Base-by-base conservation (phyloP, 352 stramenopile species). In the Plasmopara viticola region DNA sequence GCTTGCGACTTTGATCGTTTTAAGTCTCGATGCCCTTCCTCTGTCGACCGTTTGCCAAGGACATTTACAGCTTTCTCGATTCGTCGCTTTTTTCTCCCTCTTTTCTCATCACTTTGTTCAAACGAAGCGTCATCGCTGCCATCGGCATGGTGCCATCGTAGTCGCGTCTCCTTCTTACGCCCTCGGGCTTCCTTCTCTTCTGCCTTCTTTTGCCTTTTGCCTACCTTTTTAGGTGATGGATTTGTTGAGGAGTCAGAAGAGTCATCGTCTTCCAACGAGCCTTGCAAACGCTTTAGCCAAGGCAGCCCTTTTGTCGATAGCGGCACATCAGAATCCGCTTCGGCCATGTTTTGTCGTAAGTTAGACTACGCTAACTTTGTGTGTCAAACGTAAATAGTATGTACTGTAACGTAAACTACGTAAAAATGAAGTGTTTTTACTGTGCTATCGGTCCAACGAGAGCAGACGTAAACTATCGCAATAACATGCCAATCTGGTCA, bases 211-310 rank as follows among this genome's bases (percentile, higher is more conserved):
- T 13, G 4, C 15, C 15, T 49, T 2, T 41, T 49, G 3, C 30
- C 29, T 10, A 20, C 25, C 50, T 60, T 54, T 42, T 41, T 30
- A 2, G 46, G 39, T 10, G 34, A 41, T 17, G 10, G 14, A 30
- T 51, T 48, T 9, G 48, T 37, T 15, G 56, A 53, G 6, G 55
- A 61, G 40, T 69, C 61, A 1, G 61, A 62, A 14, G 56, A 65
- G 20, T 68, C 56, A n/a, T 69, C 61, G 17, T 69, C 52, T 14
- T 66, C 57, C 25, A 66, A 39, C 8, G 6, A 41, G 13, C 39
- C 51, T 14, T 61, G 54, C 10, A 69, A 44, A 13, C 48, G 39
- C 52, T 62, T 69, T 17, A 66, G 61, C 61, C 61, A 69, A 13
- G 52, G 48, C 9, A 64, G 33, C 9, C n/a, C 13, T 42, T 62